These are phyloP conservation scores for Malus orientalis DNA, from an alignment of 306 rosid genomes.

Conservation along the genomic window DNA sequence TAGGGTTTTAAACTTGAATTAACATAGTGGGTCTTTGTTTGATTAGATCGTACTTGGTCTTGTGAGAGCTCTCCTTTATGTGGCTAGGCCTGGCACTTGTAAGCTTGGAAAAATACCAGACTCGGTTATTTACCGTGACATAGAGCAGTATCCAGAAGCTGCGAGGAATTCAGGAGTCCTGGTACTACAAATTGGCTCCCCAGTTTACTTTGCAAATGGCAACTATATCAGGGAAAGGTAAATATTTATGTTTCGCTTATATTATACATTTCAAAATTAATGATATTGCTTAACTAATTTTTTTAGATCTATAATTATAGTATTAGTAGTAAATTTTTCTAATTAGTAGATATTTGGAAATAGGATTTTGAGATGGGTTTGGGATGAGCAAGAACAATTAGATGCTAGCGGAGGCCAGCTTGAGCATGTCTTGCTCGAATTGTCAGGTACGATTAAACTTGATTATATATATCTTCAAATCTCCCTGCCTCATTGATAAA, in stretches of 20 bases:
- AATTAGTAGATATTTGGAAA: not conserved
- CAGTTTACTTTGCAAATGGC: constrained; percentile 70
- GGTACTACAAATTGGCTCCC: constrained; percentile 73
- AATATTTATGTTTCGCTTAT: too few species aligned
- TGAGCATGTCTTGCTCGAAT: constrained; percentile 55
- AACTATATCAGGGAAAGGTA: constrained; percentile 73
- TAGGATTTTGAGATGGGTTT: constrained; percentile 70
- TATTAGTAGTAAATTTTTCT: not conserved
- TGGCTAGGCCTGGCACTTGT: constrained; percentile 80
- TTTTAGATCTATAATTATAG: not conserved
- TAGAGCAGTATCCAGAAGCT: constrained; percentile 53
- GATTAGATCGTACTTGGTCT: constrained; percentile 54
- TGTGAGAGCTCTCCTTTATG: constrained; percentile 65
- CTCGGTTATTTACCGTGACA: constrained; percentile 45
- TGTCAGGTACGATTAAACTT: constrained; percentile 42
- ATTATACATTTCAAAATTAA: too few species aligned
- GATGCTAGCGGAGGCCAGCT: constrained; percentile 14
- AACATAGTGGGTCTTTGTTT: not conserved
- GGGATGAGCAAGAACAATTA: constrained; percentile 32
- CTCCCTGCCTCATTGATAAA: too few species aligned
- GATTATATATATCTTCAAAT: too few species aligned
- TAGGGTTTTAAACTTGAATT: too few species aligned
- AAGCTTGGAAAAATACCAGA: constrained; percentile 66
- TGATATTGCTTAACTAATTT: too few species aligned
- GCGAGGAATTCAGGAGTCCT: constrained; percentile 32